phyloP scores from a whole-genome alignment of 306 rosid species.

The Geum urbanum region DNA sequence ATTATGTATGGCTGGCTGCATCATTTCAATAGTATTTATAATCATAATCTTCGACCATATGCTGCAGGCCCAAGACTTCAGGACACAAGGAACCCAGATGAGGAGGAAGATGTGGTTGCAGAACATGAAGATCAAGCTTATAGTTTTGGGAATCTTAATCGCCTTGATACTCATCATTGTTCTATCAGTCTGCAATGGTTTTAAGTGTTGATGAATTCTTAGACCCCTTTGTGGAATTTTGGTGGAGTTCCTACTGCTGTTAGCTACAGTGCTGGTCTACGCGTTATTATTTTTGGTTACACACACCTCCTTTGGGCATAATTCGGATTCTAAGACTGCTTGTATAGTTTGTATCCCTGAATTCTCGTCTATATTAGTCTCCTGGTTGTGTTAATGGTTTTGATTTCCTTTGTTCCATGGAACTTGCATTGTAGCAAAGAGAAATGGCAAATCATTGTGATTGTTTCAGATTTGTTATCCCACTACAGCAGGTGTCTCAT shows the following conservation, averaged over 20 bases:
- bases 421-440: constrained; percentile 14
- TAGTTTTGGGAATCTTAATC: constrained; percentile 68
- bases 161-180: constrained; percentile 70
- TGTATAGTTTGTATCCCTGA: constrained; percentile 49
- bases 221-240: constrained; percentile 1
- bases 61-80: constrained; percentile 82
- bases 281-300: constrained; percentile 26
- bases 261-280: constrained; percentile 3
- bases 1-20: background rate
- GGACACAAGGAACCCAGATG: constrained; percentile 87
- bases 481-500: background rate
- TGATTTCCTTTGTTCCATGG: constrained; percentile 8
- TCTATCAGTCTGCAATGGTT: constrained; percentile 68
- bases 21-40: background rate
- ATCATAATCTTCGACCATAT: background rate
- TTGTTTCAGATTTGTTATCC: background rate
- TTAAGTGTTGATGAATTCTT: constrained; percentile 50
- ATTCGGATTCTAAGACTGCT: constrained; percentile 32
- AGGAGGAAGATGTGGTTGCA: constrained; percentile 94
- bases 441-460: constrained; percentile 4
- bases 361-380: constrained; percentile 12
- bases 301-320: constrained; percentile 22
- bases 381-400: constrained; percentile 21
- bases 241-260: constrained; percentile 13
- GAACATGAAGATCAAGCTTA: constrained; percentile 86